These are phyloP conservation scores for Saksenaea vasiformis DNA, from an alignment of 371 early-diverging fungal species.

Conservation along the genomic window DNA sequence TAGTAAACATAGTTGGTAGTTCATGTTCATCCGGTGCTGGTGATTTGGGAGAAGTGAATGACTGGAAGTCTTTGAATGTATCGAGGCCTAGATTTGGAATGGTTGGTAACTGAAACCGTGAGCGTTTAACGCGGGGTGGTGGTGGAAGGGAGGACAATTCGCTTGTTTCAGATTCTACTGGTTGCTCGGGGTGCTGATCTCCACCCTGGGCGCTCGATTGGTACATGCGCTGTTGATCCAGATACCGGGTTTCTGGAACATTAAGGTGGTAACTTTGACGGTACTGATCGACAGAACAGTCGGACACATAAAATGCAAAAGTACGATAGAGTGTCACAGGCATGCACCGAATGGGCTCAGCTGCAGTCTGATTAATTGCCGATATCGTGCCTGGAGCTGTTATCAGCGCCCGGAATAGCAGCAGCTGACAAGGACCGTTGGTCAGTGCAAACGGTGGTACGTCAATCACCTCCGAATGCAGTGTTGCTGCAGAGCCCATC, in stretches of 20 bases:
- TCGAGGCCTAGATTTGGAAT: constrained; percentile 3
- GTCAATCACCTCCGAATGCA: constrained; percentile 34
- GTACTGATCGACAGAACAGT: constrained; percentile 23
- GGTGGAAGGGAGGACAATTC: constrained; percentile 16
- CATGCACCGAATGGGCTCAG: constrained; percentile 35
- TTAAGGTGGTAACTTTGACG: constrained; percentile 6
- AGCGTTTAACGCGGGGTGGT: constrained; percentile 27
- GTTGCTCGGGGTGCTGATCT: background rate
- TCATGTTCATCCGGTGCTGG: background rate
- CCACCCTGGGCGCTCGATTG: constrained; percentile 13
- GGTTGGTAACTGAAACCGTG: constrained; percentile 16
- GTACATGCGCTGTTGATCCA: constrained; percentile 19
- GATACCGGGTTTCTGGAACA: constrained; percentile 18
- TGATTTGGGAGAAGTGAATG: background rate
- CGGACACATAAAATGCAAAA: constrained; percentile 26
- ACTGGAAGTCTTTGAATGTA: constrained; percentile 8
- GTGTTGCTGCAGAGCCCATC: constrained; percentile 24
- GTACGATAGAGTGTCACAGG: constrained; percentile 34
- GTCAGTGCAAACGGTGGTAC: constrained; percentile 39
- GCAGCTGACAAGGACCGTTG: constrained; percentile 35
- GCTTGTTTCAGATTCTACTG: background rate
- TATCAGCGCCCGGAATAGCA: constrained; percentile 38
- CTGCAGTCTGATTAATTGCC: constrained; percentile 35
- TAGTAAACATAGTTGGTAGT: constrained; percentile 12
- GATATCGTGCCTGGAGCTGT: constrained; percentile 30